Conservation (phyloP, 345 rosid species). For the Euclidium syriacum region DNA sequence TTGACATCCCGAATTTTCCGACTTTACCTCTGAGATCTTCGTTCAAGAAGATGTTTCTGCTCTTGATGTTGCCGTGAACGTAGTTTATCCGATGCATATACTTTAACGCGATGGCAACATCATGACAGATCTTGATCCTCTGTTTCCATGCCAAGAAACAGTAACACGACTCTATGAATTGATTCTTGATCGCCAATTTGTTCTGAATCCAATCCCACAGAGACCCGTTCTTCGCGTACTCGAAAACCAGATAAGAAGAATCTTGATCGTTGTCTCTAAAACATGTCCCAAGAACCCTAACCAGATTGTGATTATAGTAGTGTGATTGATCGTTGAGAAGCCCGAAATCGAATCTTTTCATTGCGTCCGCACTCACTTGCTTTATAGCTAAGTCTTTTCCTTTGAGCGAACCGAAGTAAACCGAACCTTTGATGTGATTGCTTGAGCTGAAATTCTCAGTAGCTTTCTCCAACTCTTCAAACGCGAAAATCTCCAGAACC, state of each 20-base stretch:
- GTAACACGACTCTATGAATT: constrained; percentile 83
- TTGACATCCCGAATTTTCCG: constrained; percentile 74
- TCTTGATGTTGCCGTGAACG: constrained; percentile 62
- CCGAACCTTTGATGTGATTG: constrained; percentile 69
- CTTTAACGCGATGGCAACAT: constrained; percentile 77
- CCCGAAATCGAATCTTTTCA: constrained; percentile 46
- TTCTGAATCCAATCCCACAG: constrained; percentile 91
- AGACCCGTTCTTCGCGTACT: constrained; percentile 82
- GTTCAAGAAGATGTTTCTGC: constrained; percentile 71
- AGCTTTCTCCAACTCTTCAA: constrained; percentile 67
- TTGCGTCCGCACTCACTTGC: constrained; percentile 29
- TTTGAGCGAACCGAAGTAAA: constrained; percentile 69
- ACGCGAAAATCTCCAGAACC: constrained; percentile 46
- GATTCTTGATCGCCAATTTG: constrained; percentile 87
- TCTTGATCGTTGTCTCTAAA: constrained; percentile 32
- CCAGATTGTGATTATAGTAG: constrained; percentile 68
- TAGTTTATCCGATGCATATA: constrained; percentile 82
- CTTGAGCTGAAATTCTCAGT: constrained; percentile 71
- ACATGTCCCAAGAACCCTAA: constrained; percentile 70
- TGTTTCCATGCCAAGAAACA: constrained; percentile 89
- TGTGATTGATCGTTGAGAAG: constrained; percentile 47
- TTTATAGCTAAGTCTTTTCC: constrained; percentile 79
- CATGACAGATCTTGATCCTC: constrained; percentile 79
- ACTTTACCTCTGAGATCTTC: constrained; percentile 86
- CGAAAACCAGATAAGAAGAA: constrained; percentile 61